Percentiles rank a stretch among this genome's conserved stretches.
phyloP scores from a whole-genome alignment of 257 asterid species.

The Ilex aquifolium region DNA sequence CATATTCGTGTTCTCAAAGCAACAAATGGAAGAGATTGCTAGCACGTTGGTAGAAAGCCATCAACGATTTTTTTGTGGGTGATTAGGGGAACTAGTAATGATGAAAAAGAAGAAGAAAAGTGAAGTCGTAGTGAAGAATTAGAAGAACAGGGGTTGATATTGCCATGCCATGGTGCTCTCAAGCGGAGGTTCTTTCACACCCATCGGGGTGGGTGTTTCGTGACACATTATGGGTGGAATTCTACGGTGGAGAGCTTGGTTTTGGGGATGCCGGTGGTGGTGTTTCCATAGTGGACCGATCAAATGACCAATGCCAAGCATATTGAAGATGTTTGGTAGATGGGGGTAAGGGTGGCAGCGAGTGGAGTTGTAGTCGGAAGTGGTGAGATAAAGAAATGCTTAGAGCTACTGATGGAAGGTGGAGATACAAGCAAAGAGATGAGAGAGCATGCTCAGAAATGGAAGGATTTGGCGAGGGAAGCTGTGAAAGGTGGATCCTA shows the following conservation, averaged over 20 bases:
- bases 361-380: not conserved
- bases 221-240: no score
- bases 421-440: no score
- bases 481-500: not conserved
- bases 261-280: not conserved
- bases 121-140: not conserved
- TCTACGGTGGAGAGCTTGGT: no score
- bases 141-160: not conserved
- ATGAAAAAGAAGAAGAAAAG: not conserved
- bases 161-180: not conserved
- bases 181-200: no score
- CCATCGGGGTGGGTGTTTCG: no score
- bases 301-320: not conserved
- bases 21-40: not conserved
- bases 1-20: no score
- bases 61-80: not conserved
- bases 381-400: not conserved
- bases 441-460: not conserved
- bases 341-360: not conserved
- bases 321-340: not conserved
- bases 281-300: not conserved
- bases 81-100: not conserved
- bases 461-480: not conserved
- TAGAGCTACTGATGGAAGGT: not conserved
- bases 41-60: not conserved